Percentiles rank a stretch among this genome's conserved stretches.
phyloP scores from a whole-genome alignment of 2,329 filamentous ascomycete genomes.

The Exserohilum rostratum region DNA sequence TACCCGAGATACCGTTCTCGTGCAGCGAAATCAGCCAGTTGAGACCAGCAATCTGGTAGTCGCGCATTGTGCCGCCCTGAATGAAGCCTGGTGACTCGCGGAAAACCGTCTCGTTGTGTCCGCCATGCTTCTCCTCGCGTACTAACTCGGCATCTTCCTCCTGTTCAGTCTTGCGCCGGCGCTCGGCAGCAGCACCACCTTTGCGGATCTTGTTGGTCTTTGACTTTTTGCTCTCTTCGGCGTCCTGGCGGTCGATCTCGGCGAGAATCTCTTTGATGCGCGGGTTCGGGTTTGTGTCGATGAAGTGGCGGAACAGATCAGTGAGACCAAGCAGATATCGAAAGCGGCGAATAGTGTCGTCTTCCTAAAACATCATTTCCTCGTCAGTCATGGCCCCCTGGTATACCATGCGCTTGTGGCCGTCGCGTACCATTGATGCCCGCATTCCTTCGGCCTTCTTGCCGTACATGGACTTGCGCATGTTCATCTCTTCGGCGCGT shows the following conservation, averaged over 20 bases:
- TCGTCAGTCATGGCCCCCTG: conserved; percentile 14
- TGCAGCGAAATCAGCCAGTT: conserved; percentile 98
- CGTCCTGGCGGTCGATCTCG: conserved; percentile 93
- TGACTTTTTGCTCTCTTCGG: conserved; percentile 68
- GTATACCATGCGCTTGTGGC: neutral
- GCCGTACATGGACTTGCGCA: conserved; percentile 90
- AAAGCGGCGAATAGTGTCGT: conserved; percentile 93
- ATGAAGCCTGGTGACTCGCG: conserved; percentile 92
- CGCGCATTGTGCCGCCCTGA: conserved; percentile 83
- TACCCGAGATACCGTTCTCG: conserved; percentile 98
- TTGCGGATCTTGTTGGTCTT: conserved; percentile 80
- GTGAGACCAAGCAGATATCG: conserved; percentile 93
- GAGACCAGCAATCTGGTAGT: conserved; percentile 93
- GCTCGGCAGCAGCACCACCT: conserved; percentile 79
- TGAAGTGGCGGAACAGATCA: conserved; percentile 97
- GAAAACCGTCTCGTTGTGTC: conserved; percentile 80
- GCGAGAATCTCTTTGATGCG: conserved; percentile 92
- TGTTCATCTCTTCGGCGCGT: conserved; percentile 83
- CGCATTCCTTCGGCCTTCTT: conserved; percentile 93
- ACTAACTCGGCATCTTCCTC: conserved; percentile 93
- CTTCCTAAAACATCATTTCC: conserved; percentile 65
- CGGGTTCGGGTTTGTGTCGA: conserved; percentile 95
- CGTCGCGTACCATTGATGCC: conserved; percentile 77
- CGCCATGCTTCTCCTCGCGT: conserved; percentile 86
- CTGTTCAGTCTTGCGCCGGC: conserved; percentile 88